These are phyloP conservation scores for Pezicula carpinea DNA, from an alignment of 2,329 filamentous ascomycete genomes.

Conservation along the genomic window DNA sequence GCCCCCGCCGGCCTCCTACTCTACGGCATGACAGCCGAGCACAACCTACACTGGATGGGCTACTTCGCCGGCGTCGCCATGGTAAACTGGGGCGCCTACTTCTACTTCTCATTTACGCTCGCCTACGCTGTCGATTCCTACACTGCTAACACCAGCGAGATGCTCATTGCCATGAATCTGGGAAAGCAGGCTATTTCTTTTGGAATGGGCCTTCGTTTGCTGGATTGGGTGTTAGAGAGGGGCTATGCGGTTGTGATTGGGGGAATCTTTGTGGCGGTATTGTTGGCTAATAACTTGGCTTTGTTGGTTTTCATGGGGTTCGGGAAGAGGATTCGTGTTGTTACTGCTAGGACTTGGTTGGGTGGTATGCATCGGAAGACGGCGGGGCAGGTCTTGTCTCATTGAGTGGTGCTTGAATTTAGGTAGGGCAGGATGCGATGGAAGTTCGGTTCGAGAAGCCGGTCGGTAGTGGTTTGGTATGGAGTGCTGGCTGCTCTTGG, in stretches of 20 bases:
- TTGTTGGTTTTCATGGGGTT: constrained; percentile 45
- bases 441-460: too few species aligned
- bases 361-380: constrained; percentile 38
- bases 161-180: constrained; percentile 57
- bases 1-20: constrained; percentile 51
- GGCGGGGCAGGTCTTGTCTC: constrained; percentile 28
- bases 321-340: constrained; percentile 44
- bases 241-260: constrained; percentile 48
- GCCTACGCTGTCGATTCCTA: constrained; percentile 59
- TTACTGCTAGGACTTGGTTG: constrained; percentile 42
- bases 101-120: constrained; percentile 53
- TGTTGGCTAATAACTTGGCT: constrained; percentile 44
- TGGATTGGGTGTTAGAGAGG: constrained; percentile 44
- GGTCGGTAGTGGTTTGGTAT: too few species aligned
- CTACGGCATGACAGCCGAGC: constrained; percentile 52
- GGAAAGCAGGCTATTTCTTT: constrained; percentile 53
- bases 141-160: constrained; percentile 54
- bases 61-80: constrained; percentile 48
- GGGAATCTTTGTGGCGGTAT: constrained; percentile 43
- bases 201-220: constrained; percentile 44
- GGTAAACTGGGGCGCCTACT: constrained; percentile 45
- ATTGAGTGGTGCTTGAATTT: constrained; percentile 12
- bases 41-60: constrained; percentile 45
- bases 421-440: too few species aligned
- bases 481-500: too few species aligned